Conservation (phyloP, 768 basidiomycete species). For the Termitomyces sp. region DNA sequence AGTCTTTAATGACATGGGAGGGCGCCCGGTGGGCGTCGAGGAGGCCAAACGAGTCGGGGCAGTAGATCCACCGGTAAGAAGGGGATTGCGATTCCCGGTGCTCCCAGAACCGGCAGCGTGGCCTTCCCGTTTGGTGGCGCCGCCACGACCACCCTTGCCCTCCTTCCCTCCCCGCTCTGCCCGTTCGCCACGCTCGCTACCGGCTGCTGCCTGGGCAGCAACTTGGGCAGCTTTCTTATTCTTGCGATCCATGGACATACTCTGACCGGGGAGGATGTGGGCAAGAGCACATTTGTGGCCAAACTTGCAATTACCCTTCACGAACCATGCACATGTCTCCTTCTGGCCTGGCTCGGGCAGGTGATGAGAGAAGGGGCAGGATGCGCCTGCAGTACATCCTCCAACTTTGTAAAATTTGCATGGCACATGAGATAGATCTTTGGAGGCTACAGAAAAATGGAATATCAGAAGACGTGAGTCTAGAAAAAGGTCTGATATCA, state of each 20-base stretch:
- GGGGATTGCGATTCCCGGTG: conserved; percentile 29
- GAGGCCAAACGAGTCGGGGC: conserved; percentile 54
- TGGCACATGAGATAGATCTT: conserved; percentile 92
- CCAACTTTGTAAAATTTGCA: conserved; percentile 98
- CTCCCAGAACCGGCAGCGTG: conserved; percentile 17
- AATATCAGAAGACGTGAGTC: conserved; percentile 18
- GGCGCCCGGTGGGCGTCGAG: conserved; percentile 36
- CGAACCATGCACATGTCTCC: conserved; percentile 83
- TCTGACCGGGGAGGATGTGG: conserved; percentile 91
- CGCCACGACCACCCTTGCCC: conserved; percentile 28
- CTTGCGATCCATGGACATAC: conserved; percentile 93
- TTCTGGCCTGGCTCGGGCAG: conserved; percentile 71
- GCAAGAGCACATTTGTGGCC: conserved; percentile 86
- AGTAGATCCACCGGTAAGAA: conserved; percentile 53
- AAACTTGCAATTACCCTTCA: conserved; percentile 83
- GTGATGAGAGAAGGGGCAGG: conserved; percentile 93
- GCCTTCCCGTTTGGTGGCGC: conserved; percentile 30
- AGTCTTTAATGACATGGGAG: conserved; percentile 64
- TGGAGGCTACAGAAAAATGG: conserved; percentile 32
- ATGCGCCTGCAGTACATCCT: conserved; percentile 87
- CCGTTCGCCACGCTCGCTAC: conserved; percentile 24
- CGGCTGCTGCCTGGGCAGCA: conserved; percentile 42
- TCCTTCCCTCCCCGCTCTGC: conserved; percentile 18
- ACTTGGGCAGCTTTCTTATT: conserved; percentile 90
- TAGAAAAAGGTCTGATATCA: conserved; percentile 1